Evolutionary conservation across 2,329 filamentous ascomycete species (phyloP).

Genomic region (Cadophora sp.): DNA sequence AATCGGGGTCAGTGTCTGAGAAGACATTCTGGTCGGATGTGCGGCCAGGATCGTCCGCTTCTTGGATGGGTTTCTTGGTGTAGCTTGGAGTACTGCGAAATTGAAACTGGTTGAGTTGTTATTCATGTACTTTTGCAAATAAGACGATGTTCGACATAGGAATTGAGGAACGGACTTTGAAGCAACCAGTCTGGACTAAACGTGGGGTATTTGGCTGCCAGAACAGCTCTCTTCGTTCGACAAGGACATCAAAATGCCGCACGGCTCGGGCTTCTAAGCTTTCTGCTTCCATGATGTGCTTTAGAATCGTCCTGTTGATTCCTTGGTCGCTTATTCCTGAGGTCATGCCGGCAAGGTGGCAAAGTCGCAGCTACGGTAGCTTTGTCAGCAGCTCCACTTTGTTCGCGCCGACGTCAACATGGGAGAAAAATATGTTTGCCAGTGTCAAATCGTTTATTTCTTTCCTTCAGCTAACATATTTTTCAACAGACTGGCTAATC

Average conservation of each 20-base stretch:
- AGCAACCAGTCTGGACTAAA: background rate
- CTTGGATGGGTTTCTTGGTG: constrained; percentile 35
- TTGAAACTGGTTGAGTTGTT: constrained; percentile 36
- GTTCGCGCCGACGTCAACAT: background rate
- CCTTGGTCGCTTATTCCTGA: too few relatives aligned
- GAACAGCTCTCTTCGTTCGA: constrained; percentile 17
- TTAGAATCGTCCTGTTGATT: too few relatives aligned
- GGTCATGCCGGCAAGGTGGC: too few relatives aligned
- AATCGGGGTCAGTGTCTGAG: constrained; percentile 42
- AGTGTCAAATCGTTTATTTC: background rate
- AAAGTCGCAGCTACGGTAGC: background rate
- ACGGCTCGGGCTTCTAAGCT: background rate
- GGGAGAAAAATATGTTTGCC: background rate
- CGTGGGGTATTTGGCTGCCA: constrained; percentile 19
- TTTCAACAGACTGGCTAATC: constrained; percentile 47
- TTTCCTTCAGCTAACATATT: background rate
- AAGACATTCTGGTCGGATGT: constrained; percentile 38
- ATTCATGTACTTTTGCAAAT: background rate
- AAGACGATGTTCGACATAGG: background rate
- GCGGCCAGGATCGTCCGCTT: constrained; percentile 39
- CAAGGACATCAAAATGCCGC: constrained; percentile 22
- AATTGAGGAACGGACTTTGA: constrained; percentile 7
- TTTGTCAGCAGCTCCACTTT: constrained; percentile 15
- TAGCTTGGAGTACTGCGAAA: constrained; percentile 38
- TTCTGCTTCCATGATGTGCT: constrained; percentile 4